Conservation (phyloP, 2,329 filamentous ascomycete species). For the Penicillium griseofulvum region DNA sequence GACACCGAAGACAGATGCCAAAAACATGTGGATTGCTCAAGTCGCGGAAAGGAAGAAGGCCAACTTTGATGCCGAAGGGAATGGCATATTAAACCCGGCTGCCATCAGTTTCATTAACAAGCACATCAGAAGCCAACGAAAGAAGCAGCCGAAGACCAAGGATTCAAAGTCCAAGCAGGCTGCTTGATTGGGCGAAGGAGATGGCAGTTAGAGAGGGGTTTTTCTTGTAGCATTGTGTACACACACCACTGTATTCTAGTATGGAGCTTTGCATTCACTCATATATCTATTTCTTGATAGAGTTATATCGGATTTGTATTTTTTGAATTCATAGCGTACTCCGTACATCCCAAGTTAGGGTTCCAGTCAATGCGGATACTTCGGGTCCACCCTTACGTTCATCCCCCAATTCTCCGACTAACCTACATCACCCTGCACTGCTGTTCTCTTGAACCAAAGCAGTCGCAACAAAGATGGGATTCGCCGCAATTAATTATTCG, state of each 20-base stretch:
- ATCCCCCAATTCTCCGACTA: slow-evolving; percentile 15
- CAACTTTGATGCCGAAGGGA: slow-evolving; percentile 38
- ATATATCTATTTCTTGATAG: slow-evolving; percentile 5
- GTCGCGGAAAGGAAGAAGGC: slow-evolving; percentile 36
- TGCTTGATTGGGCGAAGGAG: slow-evolving; percentile 7
- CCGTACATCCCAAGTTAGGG: neutral
- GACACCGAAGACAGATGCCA: slow-evolving; percentile 48
- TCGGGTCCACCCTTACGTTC: slow-evolving; percentile 13
- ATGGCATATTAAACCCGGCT: slow-evolving; percentile 32
- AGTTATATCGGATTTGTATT: neutral
- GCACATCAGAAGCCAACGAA: slow-evolving; percentile 32
- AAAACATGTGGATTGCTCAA: slow-evolving; percentile 37
- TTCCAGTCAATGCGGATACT: slow-evolving; percentile 6
- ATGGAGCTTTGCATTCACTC: slow-evolving; percentile 16
- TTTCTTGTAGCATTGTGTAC: slow-evolving; percentile 26
- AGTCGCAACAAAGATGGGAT: slow-evolving; percentile 36
- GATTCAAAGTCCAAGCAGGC: slow-evolving; percentile 7
- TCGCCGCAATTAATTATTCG: slow-evolving; percentile 35
- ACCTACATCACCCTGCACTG: slow-evolving; percentile 15
- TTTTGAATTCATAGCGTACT: neutral
- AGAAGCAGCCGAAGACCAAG: neutral
- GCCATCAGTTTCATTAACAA: slow-evolving; percentile 37
- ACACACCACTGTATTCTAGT: slow-evolving; percentile 31
- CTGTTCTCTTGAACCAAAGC: slow-evolving; percentile 11
- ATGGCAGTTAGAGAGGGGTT: neutral